Evolutionary conservation across 1,139 yeast species (phyloP), one percentile per base, ranked within the genome.

Genomic region (Magnusiomyces suaveolens): DNA sequence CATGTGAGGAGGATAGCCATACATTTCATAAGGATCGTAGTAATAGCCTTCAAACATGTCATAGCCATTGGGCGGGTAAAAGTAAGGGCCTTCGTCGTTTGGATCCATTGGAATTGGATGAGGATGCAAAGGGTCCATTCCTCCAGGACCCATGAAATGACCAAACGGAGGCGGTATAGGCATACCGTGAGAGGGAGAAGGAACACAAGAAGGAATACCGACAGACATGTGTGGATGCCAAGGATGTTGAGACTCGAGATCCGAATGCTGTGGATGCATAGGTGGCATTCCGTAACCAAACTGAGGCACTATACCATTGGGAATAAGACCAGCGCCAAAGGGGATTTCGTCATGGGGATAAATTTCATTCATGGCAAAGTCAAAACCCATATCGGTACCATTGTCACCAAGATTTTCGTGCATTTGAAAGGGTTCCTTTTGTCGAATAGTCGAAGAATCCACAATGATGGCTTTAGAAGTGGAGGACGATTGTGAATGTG

Each of bases 71-170:
- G 10, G 4, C 18, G 23, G 44, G 16, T 41, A 41, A 18, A 41
- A 20, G 44, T 41, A 41, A 4, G 23, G 16, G 8, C 44, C 44
- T 4, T 41, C 44, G 4, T 41, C 44, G 41, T 36, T 21, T 6
- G n/a, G 10, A 18, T 8, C 25, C 44, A 41, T 41, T 18, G 25
- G 25, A 41, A 8, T 8, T 8, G 44, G 43, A 29, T 29, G 36
- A 18, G 43, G 43, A 14, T 38, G 20, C 18, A 38, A 14, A 38
- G 36, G 36, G 36, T 29, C 36, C 36, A 29, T 29, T 8, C 12
- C 36, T 29, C 43, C 43, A 38, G 43, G 44, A 41, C 44, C 25
- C 44, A 41, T 41, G 44, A 20, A 41, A 41, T 3, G 44, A 21
- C 44, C 44, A 41, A 41, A 41, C 16, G 44, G 44, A 20, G 44